A percentile compares a stretch with the other conserved stretches of the same genome.
These are phyloP conservation scores for Mycena sp. DNA, from an alignment of 1,284 basidiomycete genomes.

Conservation along the genomic window DNA sequence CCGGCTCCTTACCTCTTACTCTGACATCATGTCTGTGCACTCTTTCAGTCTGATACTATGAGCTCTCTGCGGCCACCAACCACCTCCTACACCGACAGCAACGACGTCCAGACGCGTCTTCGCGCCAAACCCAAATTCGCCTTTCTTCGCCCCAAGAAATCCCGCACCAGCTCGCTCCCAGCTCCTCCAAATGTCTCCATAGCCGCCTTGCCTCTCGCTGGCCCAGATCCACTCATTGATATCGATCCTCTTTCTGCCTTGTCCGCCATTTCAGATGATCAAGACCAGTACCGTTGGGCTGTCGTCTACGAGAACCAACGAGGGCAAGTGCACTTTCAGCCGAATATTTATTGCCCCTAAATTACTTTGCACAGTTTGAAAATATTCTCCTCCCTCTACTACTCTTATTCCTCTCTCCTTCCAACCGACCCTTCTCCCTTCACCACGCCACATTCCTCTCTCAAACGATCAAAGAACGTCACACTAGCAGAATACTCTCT, in stretches of 20 bases:
- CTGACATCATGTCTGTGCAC: background rate
- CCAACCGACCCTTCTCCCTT: slow-evolving; percentile 82
- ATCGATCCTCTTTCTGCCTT: slow-evolving; percentile 44
- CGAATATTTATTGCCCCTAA: slow-evolving; percentile 17
- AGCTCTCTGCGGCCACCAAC: slow-evolving; percentile 22
- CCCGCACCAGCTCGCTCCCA: background rate
- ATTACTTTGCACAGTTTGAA: slow-evolving; percentile 61
- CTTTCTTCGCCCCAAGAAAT: slow-evolving; percentile 18
- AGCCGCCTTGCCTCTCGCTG: slow-evolving; percentile 23
- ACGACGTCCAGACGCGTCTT: slow-evolving; percentile 21
- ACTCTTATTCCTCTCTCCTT: slow-evolving; percentile 76
- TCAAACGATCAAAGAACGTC: slow-evolving; percentile 56
- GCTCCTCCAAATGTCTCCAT: slow-evolving; percentile 24
- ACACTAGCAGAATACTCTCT: slow-evolving; percentile 77
- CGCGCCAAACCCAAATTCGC: slow-evolving; percentile 21
- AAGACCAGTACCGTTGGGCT: slow-evolving; percentile 76
- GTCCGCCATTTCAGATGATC: slow-evolving; percentile 46
- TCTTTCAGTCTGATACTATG: background rate
- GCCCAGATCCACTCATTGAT: slow-evolving; percentile 45
- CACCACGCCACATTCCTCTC: slow-evolving; percentile 64
- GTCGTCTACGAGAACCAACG: slow-evolving; percentile 73
- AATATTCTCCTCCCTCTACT: slow-evolving; percentile 78
- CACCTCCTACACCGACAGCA: slow-evolving; percentile 10
- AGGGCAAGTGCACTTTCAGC: slow-evolving; percentile 61
- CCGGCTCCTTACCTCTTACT: background rate